These are phyloP conservation scores for Quambalaria eucalypti DNA, from an alignment of 1,284 basidiomycete genomes.

Conservation along the genomic window DNA sequence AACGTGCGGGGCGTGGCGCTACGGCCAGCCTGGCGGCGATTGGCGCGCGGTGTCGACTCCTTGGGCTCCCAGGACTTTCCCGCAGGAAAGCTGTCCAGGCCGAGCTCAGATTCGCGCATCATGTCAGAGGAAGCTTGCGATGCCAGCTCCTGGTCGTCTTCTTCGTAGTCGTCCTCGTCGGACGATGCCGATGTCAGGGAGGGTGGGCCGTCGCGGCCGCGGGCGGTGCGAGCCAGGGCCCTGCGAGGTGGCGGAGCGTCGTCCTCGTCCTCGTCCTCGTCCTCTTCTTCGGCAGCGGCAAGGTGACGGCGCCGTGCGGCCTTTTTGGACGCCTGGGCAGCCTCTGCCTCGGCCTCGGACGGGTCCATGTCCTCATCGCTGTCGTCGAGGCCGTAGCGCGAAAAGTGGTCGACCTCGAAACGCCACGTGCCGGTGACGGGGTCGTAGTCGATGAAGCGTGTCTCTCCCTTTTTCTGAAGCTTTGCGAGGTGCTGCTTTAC, in stretches of 20 bases:
- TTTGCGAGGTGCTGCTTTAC: conserved; percentile 68
- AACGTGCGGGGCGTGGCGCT: neutral
- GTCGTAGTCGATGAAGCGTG: conserved; percentile 74
- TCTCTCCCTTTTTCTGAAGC: conserved; percentile 74
- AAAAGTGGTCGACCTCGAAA: conserved; percentile 85
- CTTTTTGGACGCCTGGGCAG: neutral
- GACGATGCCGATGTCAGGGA: conserved; percentile 6
- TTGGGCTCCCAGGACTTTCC: neutral
- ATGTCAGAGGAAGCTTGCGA: neutral
- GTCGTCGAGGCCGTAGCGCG: conserved; percentile 46
- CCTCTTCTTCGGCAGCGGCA: neutral
- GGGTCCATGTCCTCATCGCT: conserved; percentile 29
- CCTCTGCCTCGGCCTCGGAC: too few relatives aligned
- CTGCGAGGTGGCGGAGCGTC: conserved; percentile 13
- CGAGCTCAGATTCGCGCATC: neutral
- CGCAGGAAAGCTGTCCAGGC: neutral
- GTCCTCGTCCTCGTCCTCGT: conserved; percentile 4
- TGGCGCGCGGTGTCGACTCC: neutral
- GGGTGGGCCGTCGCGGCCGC: conserved; percentile 9
- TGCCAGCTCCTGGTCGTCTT: conserved; percentile 17
- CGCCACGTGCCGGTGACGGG: conserved; percentile 77
- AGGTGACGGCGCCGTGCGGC: conserved; percentile 4
- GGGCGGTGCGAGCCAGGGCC: conserved; percentile 14
- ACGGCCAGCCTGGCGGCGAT: neutral
- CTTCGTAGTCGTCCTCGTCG: conserved; percentile 13